Evolutionary conservation across 345 rosid genomes (phyloP), one percentile per base, ranked within the genome.

Genomic region (Zanthoxylum bungeanum): DNA sequence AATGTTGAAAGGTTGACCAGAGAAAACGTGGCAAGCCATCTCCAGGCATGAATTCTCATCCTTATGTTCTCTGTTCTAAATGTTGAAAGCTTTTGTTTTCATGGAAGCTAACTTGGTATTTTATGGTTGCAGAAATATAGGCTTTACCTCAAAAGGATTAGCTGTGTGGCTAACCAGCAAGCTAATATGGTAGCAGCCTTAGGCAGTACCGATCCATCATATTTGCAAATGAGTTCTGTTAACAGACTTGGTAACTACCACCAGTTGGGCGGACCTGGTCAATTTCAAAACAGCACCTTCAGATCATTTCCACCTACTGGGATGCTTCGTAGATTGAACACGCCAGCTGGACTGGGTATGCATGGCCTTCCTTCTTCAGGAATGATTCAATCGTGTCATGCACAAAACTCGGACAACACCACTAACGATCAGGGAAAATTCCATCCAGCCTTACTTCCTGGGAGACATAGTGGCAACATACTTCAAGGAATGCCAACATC

Each of bases 11-110:
- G 86, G 63, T 91, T 93, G 51, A 90, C 95, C 49, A 86, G 97
- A 78, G 98, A 93, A 79, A 92, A 93, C 68, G 97, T 93, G 33
- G 97, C 97, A 52, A 93, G 98, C 81, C 98, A 93, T 78, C 91
- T 93, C 74, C 98, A 93, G 98, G 98, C 78, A 76, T 30, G 57
- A 31, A 60, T 60, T 75, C 78, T 56, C 39, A 50, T 49, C 57
- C 46, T 56, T 19, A 24, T 14, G 34, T 5, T 19, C 28, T 27
- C 8, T 25, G n/a, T 44, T 55, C 49, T 64, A 36, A 30, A 1
- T 5, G 12, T 5, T 56, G 5, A 30, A 68, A 37, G 65, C 59
- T 58, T 57, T 57, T 57, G 14, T 57, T 51, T n/a, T 61, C 46
- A 31, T 14, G 42, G 58, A 66, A 76, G 76, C 77, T 86, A 65